These are phyloP conservation scores for Gillenia trifoliata DNA, from an alignment of 306 rosid genomes.

Conservation along the genomic window DNA sequence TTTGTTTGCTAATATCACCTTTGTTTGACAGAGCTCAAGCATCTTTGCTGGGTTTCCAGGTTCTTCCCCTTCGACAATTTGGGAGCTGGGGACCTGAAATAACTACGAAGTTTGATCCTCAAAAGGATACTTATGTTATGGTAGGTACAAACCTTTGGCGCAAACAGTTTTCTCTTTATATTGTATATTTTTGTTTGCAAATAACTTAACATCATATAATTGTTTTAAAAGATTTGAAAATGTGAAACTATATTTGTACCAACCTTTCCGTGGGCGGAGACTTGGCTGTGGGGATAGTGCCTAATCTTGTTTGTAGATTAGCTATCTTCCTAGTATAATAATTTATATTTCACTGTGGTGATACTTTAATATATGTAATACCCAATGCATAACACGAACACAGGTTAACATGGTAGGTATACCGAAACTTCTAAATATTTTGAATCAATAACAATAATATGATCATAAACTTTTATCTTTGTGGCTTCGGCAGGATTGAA, in stretches of 20 bases:
- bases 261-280: neutral
- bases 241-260: neutral
- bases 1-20: neutral
- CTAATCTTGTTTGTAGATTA: neutral
- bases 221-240: neutral
- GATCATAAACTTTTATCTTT: too few relatives aligned
- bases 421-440: neutral
- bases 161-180: neutral
- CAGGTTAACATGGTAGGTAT: neutral
- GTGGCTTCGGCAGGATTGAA: too few relatives aligned
- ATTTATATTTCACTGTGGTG: neutral
- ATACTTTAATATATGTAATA: neutral
- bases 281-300: neutral
- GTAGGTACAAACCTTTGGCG: slow-evolving; percentile 32
- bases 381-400: neutral
- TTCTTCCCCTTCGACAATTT: slow-evolving; percentile 84
- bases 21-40: slow-evolving; percentile 62
- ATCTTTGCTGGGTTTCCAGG: slow-evolving; percentile 76
- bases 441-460: too few relatives aligned
- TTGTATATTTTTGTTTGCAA: neutral
- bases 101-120: slow-evolving; percentile 55
- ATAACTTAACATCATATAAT: neutral
- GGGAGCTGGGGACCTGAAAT: slow-evolving; percentile 95
- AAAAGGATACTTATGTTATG: slow-evolving; percentile 80
- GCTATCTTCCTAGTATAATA: neutral